Conservation (phyloP, 805 yeast genomes). For the Candida coquimbonensis region DNA sequence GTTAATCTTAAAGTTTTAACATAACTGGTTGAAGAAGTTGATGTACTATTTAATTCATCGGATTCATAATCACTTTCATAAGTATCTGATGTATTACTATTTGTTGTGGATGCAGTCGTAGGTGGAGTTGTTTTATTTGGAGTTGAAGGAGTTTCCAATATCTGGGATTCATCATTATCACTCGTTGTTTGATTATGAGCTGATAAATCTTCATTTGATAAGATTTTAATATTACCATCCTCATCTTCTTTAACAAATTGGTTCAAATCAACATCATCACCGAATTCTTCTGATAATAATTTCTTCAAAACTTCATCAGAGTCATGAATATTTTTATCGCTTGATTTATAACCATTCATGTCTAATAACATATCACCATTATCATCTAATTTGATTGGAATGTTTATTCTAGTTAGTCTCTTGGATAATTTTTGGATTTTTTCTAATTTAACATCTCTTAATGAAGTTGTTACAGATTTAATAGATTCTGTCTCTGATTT, state of each 20-base stretch:
- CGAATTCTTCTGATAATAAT: conserved; percentile 71
- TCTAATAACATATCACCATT: conserved; percentile 88
- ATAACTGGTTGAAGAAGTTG: conserved; percentile 31
- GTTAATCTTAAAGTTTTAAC: conserved; percentile 88
- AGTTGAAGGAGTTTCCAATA: neutral
- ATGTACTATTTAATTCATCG: conserved; percentile 5
- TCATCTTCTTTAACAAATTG: conserved; percentile 48
- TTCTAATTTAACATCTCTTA: conserved; percentile 41
- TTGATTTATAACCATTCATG: conserved; percentile 93
- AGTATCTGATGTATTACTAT: neutral
- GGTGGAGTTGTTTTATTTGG: neutral
- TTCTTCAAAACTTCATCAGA: conserved; percentile 72
- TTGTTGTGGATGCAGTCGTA: neutral
- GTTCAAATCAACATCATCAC: conserved; percentile 39
- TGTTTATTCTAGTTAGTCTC: conserved; percentile 61
- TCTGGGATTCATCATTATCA: neutral
- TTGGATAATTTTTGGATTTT: conserved; percentile 58
- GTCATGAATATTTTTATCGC: conserved; percentile 65
- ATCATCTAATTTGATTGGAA: conserved; percentile 80
- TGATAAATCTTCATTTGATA: conserved; percentile 25
- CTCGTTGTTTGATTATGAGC: neutral
- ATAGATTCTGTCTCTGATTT: conserved; percentile 9
- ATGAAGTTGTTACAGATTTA: conserved; percentile 13
- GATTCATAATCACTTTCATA: conserved; percentile 4
- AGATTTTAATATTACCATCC: conserved; percentile 61